Evolutionary conservation across 2,329 filamentous ascomycete genomes (phyloP), one percentile per base, ranked within the genome.

Genomic region (Mariannaea elegans): DNA sequence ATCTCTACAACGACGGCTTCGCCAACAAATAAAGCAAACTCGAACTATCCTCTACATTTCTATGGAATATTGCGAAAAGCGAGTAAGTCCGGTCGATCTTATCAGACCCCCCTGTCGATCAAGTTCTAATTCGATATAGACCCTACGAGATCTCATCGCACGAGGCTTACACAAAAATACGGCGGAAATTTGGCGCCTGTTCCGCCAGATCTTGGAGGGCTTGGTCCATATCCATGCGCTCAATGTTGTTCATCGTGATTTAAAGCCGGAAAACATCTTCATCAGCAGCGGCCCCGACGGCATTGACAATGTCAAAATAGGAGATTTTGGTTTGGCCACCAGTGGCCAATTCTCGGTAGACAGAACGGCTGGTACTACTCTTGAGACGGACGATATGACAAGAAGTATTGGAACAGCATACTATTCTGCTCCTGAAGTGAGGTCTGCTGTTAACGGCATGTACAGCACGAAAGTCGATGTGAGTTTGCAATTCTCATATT

Each of bases 201-300:
- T 98, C 65, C 88, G 94, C 29, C 94, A 98, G 70, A 89, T 98
- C 10, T 80, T 98, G 4, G 94, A 98, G 75, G 95, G 94, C 0
- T 78, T 99, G 38, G 89, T 87, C 13, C 93, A 98, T 73, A 95
- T 99, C 41, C 95, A 99, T 74, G 86, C 89, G 10, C 84, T 94
- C 59, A 93, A 92, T 48, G 97, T 99, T 65, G 95, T 98, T 13
- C 95, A 99, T 74, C 90, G 95, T 8, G 95, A 99, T 75, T 82
- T 99, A 24, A 99, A 99, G 73, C 95, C 95, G 0, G 95, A 98
- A 72, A 99, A 99, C 66, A 90, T 99, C 27, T 99, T 99, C 77
- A 96, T 99, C 65, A 82, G 81, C 32, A 80, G 82, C 36, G 81
- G 83, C 21, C 74, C 81, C 3, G 94, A 98, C 70, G 87, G 90